Percentiles rank a stretch among this genome's conserved stretches.
Evolutionary conservation across 441 rosid genomes (phyloP).

Genomic region (Kokia cookei): DNA sequence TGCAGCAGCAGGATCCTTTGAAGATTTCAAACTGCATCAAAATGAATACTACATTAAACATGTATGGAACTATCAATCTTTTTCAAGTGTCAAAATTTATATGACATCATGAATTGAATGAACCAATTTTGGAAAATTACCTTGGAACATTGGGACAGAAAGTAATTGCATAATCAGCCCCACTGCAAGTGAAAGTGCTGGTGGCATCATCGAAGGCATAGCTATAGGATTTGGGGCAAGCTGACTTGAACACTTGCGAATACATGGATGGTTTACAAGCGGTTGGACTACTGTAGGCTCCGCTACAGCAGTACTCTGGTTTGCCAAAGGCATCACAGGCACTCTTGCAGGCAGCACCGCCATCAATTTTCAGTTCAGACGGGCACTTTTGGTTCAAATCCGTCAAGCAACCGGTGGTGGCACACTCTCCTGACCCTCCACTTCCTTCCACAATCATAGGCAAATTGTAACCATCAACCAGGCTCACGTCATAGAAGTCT

Average conservation of each 20-base stretch:
- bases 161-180: slow-evolving; percentile 42
- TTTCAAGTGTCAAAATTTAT: neutral
- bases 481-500: slow-evolving; percentile 62
- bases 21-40: slow-evolving; percentile 32
- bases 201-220: slow-evolving; percentile 51
- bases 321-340: slow-evolving; percentile 50
- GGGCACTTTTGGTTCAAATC: slow-evolving; percentile 51
- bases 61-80: neutral
- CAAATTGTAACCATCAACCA: slow-evolving; percentile 55
- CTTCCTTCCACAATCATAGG: slow-evolving; percentile 43
- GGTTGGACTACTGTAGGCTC: slow-evolving; percentile 26
- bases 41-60: neutral
- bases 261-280: slow-evolving; percentile 43
- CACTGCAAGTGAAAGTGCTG: slow-evolving; percentile 44
- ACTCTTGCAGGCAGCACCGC: slow-evolving; percentile 42
- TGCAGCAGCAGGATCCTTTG: slow-evolving; percentile 23
- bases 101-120: neutral
- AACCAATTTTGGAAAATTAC: slow-evolving; percentile 8
- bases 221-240: slow-evolving; percentile 50
- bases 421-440: slow-evolving; percentile 34
- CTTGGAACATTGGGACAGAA: slow-evolving; percentile 37
- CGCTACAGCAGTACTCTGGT: slow-evolving; percentile 50
- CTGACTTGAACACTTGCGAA: slow-evolving; percentile 38
- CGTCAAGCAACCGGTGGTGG: slow-evolving; percentile 38
- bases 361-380: slow-evolving; percentile 26